Base-by-base conservation (phyloP, 306 rosid species). In the Abrus pulchellus region DNA sequence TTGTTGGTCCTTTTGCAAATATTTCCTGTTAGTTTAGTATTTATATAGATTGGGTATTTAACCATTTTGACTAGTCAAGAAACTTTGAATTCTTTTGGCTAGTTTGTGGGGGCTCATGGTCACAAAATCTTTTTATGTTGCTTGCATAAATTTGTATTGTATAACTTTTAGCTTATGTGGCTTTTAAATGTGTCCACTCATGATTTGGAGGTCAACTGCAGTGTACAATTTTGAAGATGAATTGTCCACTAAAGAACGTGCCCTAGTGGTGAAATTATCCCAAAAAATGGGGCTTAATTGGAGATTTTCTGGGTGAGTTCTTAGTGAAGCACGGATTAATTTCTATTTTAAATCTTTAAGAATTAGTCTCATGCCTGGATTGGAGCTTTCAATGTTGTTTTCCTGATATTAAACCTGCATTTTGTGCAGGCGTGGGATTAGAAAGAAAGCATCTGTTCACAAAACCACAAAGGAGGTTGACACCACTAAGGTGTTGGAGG, bases 251-350 rank as follows among this genome's bases (percentile, higher is more conserved):
- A 28, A 14, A 6, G 91, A 91, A 45, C 92, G 91, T n/a, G 91
- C 90, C 49, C 10, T 56, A 0, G 92, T 90, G 80, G 94, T 88
- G 69, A 49, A 45, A 33, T 1, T 73, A 32, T 81, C 91, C 81
- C 53, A 43, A 55, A 84, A 74, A 76, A 59, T 84, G 92, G 90
- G 89, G 11, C 54, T 93, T 85, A 76, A 0, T 48, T 89, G 96
- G 64, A 93, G 84, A 87, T 90, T 92, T 86, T 27, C 30, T 49
- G 96, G 97, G 96, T 93, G 79, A 90, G 97, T 82, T 65, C 71
- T 74, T 64, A 32, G 71, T 34, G 62, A 5, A 27, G 29, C 38
- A 52, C 63, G 34, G 53, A 29, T 44, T 6, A 61, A 33, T 33
- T 61, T 57, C 12, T 34, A 47, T 29, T 71, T 72, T 49, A 12